These are phyloP conservation scores for Leccinum truebloodii DNA, from an alignment of 768 basidiomycete genomes.

Conservation along the genomic window DNA sequence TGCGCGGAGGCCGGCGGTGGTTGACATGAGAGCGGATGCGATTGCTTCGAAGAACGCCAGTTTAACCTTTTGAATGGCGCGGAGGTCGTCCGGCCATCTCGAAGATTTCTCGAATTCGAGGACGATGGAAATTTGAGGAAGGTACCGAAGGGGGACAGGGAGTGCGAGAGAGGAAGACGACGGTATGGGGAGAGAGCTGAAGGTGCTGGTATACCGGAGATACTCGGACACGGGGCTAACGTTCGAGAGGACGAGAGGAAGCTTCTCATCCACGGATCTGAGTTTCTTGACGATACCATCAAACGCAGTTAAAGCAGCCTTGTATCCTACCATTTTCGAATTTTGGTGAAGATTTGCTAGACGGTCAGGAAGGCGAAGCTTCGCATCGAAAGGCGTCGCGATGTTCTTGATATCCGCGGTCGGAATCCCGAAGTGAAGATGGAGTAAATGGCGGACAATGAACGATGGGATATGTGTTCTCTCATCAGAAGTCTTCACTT, in stretches of 20 bases:
- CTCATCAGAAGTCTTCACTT: slow-evolving; percentile 77
- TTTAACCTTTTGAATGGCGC: slow-evolving; percentile 92
- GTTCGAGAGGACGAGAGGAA: slow-evolving; percentile 78
- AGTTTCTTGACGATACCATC: slow-evolving; percentile 75
- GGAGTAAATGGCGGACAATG: slow-evolving; percentile 74
- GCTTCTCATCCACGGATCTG: slow-evolving; percentile 65
- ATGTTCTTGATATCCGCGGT: slow-evolving; percentile 54
- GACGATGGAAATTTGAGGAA: slow-evolving; percentile 70
- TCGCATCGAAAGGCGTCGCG: slow-evolving; percentile 57
- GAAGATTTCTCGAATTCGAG: slow-evolving; percentile 92
- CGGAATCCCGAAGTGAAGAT: slow-evolving; percentile 71
- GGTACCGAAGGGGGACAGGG: slow-evolving; percentile 61
- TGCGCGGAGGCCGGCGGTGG: slow-evolving; percentile 52
- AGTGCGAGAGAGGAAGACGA: slow-evolving; percentile 49
- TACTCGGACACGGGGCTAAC: slow-evolving; percentile 72
- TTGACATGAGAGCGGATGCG: slow-evolving; percentile 60
- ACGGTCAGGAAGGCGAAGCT: slow-evolving; percentile 58
- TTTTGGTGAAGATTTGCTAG: slow-evolving; percentile 43
- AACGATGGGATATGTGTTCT: slow-evolving; percentile 73
- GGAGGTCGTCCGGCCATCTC: slow-evolving; percentile 93
- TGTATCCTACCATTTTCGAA: slow-evolving; percentile 55
- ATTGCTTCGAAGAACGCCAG: slow-evolving; percentile 88
- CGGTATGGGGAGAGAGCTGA: slow-evolving; percentile 77
- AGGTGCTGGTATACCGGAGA: slow-evolving; percentile 82
- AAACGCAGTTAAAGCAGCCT: slow-evolving; percentile 74